Conservation (phyloP, 2,329 filamentous ascomycete species). For the Penicillium polonicum region DNA sequence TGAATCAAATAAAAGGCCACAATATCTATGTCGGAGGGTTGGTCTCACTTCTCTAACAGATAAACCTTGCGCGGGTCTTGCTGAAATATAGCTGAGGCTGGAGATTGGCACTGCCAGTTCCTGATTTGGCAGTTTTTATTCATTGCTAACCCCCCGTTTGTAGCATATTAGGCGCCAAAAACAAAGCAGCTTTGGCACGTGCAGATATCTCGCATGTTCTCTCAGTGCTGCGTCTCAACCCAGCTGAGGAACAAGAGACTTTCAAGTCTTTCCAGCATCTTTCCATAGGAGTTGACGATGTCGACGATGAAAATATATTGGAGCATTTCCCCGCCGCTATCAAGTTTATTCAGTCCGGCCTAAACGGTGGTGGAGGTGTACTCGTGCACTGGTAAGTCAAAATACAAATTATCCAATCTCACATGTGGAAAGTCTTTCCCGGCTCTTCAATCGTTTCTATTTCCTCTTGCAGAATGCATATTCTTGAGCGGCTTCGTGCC, state of each 20-base stretch:
- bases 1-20: conserved; percentile 67
- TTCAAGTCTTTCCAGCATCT: conserved; percentile 69
- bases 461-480: neutral
- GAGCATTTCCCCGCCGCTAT: conserved; percentile 76
- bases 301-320: conserved; percentile 83
- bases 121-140: neutral
- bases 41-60: conserved; percentile 19
- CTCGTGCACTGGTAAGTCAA: conserved; percentile 68
- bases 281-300: conserved; percentile 82
- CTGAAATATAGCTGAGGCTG: neutral
- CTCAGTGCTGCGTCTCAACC: conserved; percentile 69
- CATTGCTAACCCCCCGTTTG: conserved; percentile 13
- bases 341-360: conserved; percentile 75
- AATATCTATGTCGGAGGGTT: conserved; percentile 80
- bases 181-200: conserved; percentile 66
- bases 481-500: conserved; percentile 7
- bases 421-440: neutral
- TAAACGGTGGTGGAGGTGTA: conserved; percentile 61
- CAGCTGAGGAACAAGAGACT: conserved; percentile 53
- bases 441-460: neutral
- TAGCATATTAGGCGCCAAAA: conserved; percentile 77
- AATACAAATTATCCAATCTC: neutral
- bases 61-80: neutral
- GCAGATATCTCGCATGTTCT: conserved; percentile 84
- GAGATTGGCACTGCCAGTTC: neutral